phyloP scores from a whole-genome alignment of 2,329 filamentous ascomycete species.

The Ophiocordyceps camponoti-rufipedis region DNA sequence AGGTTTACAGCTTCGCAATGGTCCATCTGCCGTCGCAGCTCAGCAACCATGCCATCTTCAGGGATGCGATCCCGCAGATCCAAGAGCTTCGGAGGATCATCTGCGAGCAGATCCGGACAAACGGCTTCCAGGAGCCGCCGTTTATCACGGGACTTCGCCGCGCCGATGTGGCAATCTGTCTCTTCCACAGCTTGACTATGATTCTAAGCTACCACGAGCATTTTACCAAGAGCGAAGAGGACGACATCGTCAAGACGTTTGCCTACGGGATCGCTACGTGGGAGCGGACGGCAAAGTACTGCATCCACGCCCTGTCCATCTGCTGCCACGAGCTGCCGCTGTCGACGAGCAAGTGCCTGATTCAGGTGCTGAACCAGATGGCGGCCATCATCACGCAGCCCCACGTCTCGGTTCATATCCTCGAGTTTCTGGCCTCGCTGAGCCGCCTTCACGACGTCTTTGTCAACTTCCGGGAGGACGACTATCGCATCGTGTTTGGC shows the following conservation, averaged over 20 bases:
- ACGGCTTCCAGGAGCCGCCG: conserved; percentile 68
- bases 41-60: conserved; percentile 76
- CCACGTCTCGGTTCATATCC: conserved; percentile 78
- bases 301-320: conserved; percentile 85
- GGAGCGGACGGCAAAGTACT: conserved; percentile 77
- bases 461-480: conserved; percentile 76
- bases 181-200: conserved; percentile 75
- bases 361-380: conserved; percentile 82
- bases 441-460: conserved; percentile 72
- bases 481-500: conserved; percentile 86
- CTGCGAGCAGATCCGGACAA: conserved; percentile 66
- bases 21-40: conserved; percentile 76
- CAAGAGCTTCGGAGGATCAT: conserved; percentile 56
- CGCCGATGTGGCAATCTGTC: conserved; percentile 72
- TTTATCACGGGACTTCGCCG: conserved; percentile 62
- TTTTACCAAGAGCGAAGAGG: conserved; percentile 70
- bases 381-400: conserved; percentile 89
- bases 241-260: conserved; percentile 77
- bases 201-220: conserved; percentile 79
- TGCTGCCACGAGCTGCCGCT: conserved; percentile 88
- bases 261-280: conserved; percentile 67
- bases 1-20: conserved; percentile 79
- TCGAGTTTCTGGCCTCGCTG: conserved; percentile 85
- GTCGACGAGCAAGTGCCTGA: conserved; percentile 70
- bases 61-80: conserved; percentile 53